Evolutionary conservation across 2,329 filamentous ascomycete genomes (phyloP), one percentile per base, ranked within the genome.

Genomic region (Fusarium acutatum): DNA sequence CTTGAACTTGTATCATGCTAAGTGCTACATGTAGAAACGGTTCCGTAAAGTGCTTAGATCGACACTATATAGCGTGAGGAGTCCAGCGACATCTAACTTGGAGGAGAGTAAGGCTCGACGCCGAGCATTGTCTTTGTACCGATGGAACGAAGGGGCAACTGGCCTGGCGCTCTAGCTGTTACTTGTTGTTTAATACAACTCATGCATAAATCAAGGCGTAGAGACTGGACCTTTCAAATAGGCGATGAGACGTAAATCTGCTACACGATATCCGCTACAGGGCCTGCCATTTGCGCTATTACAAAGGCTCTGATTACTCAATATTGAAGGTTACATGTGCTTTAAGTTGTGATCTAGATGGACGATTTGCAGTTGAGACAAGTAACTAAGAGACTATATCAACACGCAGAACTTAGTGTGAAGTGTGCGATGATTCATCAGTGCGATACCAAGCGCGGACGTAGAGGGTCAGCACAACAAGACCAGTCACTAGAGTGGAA

Each of bases 21-120:
- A 47, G 0, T 12, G 8, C 9, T 8, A 9, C 22, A 6, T 1
- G 14, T 20, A 60, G 57, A 60, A 60, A 17, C 57, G 44, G 9
- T 60, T 60, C 9, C 57, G 57, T 5, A 60, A 60, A 26, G 57
- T 60, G 15, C 57, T 60, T 3, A 24, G 57, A 5, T 60, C 57
- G 15, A 60, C 57, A 4, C 14, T 60, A 1, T 60, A 60, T 17
- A 60, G 57, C 18, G 57, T 60, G 20, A 38, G 57, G 26, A 60
- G 57, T 26, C 57, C 57, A 4, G 35, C 26, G 13, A 60, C 57
- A 9, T 60, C 57, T 6, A 53, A 60, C 3, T 20, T 34, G n/a
- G 57, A 60, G 6, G 57, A 60, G 26, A 60, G 57, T 15, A 60
- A 60, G 17, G 57, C 57, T 26, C 44, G 57, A 1, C 44, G 57